phyloP scores from a whole-genome alignment of 768 basidiomycete genomes.

The Leucocoprinus birnbaumii region DNA sequence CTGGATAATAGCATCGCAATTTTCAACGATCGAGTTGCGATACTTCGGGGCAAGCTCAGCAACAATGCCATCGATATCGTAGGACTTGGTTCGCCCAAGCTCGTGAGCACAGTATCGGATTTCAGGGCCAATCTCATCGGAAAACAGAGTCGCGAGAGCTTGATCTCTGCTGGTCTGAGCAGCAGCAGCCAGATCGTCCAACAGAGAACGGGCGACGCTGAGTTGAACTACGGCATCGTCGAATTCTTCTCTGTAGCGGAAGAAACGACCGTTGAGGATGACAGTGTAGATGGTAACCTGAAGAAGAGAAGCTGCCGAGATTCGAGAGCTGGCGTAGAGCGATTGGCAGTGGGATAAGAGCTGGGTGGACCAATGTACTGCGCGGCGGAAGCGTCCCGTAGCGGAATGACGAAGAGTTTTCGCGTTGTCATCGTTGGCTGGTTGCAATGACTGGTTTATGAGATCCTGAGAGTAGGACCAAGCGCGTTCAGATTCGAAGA shows the following conservation, averaged over 20 bases:
- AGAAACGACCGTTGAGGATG: conserved; percentile 78
- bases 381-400: conserved; percentile 77
- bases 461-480: conserved; percentile 91
- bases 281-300: conserved; percentile 80
- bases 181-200: conserved; percentile 61
- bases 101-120: conserved; percentile 93
- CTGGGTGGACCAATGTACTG: conserved; percentile 75
- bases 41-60: conserved; percentile 57
- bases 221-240: conserved; percentile 75
- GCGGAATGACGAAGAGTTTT: conserved; percentile 66
- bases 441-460: conserved; percentile 43
- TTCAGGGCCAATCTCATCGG: conserved; percentile 87
- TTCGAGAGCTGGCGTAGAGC: conserved; percentile 48
- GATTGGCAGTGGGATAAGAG: conserved; percentile 72
- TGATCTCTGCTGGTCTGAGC: conserved; percentile 81
- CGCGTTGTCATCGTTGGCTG: conserved; percentile 48
- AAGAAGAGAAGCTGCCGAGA: conserved; percentile 57
- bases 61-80: conserved; percentile 78
- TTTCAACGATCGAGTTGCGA: conserved; percentile 59
- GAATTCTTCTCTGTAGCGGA: conserved; percentile 73
- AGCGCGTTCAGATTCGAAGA: conserved; percentile 42
- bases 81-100: conserved; percentile 72
- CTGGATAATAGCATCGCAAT: conserved; percentile 52
- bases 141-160: conserved; percentile 79
- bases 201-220: conserved; percentile 69